Percentiles rank a stretch among this genome's conserved stretches.
Conservation (phyloP, 2,329 filamentous ascomycete genomes). For the Fragosphaeria purpurea region DNA sequence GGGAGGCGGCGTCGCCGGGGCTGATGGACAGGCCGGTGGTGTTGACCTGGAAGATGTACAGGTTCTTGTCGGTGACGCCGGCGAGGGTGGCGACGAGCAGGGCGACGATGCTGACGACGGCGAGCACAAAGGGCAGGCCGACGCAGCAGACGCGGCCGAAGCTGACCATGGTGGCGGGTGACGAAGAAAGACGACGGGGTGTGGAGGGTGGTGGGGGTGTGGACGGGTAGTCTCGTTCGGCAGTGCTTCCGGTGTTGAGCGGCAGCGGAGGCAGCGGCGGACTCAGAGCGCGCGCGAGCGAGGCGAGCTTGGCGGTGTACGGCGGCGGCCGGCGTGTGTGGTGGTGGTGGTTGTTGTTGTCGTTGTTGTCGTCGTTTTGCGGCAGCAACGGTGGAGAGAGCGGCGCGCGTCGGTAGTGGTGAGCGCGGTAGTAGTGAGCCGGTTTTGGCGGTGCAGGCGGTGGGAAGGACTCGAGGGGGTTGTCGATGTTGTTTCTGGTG, state of each 20-base stretch:
- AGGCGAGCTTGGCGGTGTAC: conserved; percentile 1
- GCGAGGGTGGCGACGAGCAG: conserved; percentile 47
- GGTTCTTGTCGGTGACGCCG: conserved; percentile 43
- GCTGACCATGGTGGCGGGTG: conserved; percentile 19
- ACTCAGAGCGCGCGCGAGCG: conserved; percentile 2
- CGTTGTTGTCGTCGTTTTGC: not conserved
- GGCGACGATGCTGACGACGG: conserved; percentile 65
- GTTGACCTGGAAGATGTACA: conserved; percentile 53
- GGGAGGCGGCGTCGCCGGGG: conserved; percentile 7
- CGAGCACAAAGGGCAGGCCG: conserved; percentile 73
- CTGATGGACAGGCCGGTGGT: conserved; percentile 47
- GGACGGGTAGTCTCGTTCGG: not conserved
- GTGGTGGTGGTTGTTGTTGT: too few relatives aligned
- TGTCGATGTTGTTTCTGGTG: not conserved
- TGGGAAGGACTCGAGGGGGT: conserved; percentile 1
- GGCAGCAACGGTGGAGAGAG: not conserved
- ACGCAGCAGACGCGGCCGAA: conserved; percentile 78
- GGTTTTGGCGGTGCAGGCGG: conserved; percentile 4
- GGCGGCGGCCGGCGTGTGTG: not conserved
- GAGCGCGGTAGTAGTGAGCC: not conserved
- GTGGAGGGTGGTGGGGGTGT: not conserved
- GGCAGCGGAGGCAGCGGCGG: conserved; percentile 2
- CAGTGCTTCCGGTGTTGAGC: not conserved
- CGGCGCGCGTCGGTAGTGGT: not conserved
- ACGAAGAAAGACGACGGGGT: not conserved